Evolutionary conservation across 2,329 filamentous ascomycete genomes (phyloP), one percentile per base, ranked within the genome.

Genomic region (Metarhizium sp.): DNA sequence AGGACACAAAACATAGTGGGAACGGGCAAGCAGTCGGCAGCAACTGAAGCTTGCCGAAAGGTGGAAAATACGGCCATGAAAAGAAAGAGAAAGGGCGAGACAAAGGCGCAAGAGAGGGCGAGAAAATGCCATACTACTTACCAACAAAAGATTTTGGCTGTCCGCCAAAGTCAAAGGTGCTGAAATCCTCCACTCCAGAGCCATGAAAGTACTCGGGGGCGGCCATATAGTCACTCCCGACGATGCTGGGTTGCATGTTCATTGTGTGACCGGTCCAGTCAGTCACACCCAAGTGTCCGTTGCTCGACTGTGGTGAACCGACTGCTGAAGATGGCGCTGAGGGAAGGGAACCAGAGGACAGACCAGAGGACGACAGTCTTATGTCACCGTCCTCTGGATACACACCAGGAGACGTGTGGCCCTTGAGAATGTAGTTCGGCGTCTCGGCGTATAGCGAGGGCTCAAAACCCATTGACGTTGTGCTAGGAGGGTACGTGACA

Each of bases 311-410:
- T 30, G 85, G 85, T 25, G 85, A 88, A 55, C 84, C 84, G 59
- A 85, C 79, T 54, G 81, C 82, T 8, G 85, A 88, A 1, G 85
- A 87, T 6, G 84, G 75, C 4, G 81, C 82, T 52, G 86, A 88
- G 53, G 74, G 80, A 55, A 71, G 84, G 57, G 81, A 86, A 29
- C 76, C 77, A 57, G 78, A 83, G 58, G 78, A 90, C 59, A 79
- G 76, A 65, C 77, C 82, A 52, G 78, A 86, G 34, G 77, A 80
- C 16, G 78, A 75, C 29, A 78, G 64, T 57, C 72, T 70, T 65
- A 78, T 67, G 20, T 81, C 78, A 58, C 69, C 65, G 53, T 82
- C 79, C 46, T 82, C 80, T 20, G 69, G 63, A 61, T 77, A 80
- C 59, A 75, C 69, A 56, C 71, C 68, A 8, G 78, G 78, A 10